phyloP scores from a whole-genome alignment of 2,329 filamentous ascomycete genomes.

The Sordariomycetes sp. region DNA sequence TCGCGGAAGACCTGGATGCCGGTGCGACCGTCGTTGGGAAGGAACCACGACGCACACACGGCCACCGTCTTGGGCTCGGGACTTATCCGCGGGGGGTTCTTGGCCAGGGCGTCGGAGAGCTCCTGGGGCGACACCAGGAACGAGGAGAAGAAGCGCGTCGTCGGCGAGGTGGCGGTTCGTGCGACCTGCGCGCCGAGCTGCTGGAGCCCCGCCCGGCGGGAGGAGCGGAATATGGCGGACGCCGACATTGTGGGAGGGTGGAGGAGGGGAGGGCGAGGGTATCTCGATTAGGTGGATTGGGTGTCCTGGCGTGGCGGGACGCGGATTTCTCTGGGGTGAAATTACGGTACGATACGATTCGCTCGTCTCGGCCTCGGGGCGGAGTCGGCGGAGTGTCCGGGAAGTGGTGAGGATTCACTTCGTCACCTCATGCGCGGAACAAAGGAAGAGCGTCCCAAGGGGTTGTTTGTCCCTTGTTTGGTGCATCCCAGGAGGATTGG shows the following conservation, averaged over 20 bases:
- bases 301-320: neutral
- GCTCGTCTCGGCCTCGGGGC: neutral
- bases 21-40: slow-evolving; percentile 78
- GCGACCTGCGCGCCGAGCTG: neutral
- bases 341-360: neutral
- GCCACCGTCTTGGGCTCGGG: slow-evolving; percentile 75
- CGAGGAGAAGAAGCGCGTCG: slow-evolving; percentile 41
- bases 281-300: neutral
- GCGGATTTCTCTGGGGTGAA: neutral
- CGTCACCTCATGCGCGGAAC: slow-evolving; percentile 2
- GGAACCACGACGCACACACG: slow-evolving; percentile 88
- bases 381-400: neutral
- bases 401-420: neutral
- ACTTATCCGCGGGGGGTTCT: slow-evolving; percentile 69
- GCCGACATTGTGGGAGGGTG: slow-evolving; percentile 2
- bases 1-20: slow-evolving; percentile 72
- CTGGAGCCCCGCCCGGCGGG: slow-evolving; percentile 1
- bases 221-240: slow-evolving; percentile 1
- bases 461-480: neutral
- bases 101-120: slow-evolving; percentile 67
- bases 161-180: neutral
- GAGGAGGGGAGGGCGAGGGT: neutral
- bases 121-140: slow-evolving; percentile 82
- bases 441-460: slow-evolving; percentile 1
- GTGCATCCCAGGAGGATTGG: slow-evolving; percentile 4